Base-by-base conservation (phyloP, 768 basidiomycete genomes). In the Mycena kentingensis region DNA sequence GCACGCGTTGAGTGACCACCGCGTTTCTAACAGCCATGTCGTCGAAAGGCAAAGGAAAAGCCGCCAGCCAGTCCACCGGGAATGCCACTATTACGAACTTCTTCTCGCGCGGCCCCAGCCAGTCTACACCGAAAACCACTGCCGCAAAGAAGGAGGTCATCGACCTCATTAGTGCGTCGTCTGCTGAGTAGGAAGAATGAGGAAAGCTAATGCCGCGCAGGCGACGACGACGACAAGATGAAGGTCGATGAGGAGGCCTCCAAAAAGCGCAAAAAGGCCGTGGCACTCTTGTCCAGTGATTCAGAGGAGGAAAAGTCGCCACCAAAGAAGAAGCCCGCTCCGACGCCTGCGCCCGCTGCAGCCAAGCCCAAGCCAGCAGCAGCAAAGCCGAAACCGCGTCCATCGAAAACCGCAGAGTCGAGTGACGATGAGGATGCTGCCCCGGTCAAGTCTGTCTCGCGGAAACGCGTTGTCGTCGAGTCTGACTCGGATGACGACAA, bases 271-370 rank as follows among this genome's bases (percentile, higher is more conserved):
- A 72, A 70, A 60, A 70, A 70, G 47, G 34, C 57, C 2, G 46
- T 63, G 3, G 63, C 68, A 7, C 38, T 74, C 13, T 46, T 71
- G 12, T 70, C 71, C 2, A 75, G 72, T 50, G 76, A 77, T 26
- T 75, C 75, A 21, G 73, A 76, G 15, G 75, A 74, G 15, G 70
- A 70, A 29, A 60, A 63, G 24, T 46, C 67, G 5, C 60, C 60
- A 2, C 58, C 63, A 5, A 61, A 60, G 57, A 66, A 66, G 56
- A 65, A 65, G 51, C 34, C 57, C 2, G 51, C 49, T 2, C 38
- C 36, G 8, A 39, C n/a, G 31, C 49, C 53, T 24, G 10, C 48
- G n/a, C n/a, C n/a, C n/a, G n/a, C n/a, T n/a, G n/a, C n/a, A n/a
- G n/a, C n/a, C n/a, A n/a, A n/a, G n/a, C n/a, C n/a, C n/a, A n/a